phyloP scores from a whole-genome alignment of 768 basidiomycete genomes.

The Trametes villosa region DNA sequence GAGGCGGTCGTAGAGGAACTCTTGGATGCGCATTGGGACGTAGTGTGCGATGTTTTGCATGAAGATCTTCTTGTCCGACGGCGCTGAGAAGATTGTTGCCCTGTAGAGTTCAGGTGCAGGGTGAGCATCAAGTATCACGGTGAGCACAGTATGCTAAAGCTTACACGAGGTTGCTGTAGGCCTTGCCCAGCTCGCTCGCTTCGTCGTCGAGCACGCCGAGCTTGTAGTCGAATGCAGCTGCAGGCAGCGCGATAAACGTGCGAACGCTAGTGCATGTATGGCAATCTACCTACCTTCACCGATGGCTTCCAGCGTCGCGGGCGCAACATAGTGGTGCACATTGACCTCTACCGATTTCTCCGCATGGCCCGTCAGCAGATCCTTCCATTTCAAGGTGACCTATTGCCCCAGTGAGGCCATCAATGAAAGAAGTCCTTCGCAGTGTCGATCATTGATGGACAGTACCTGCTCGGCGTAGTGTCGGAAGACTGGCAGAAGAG shows the following conservation, averaged over 20 bases:
- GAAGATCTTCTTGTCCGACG: slow-evolving; percentile 50
- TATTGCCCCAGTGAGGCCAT: slow-evolving; percentile 27
- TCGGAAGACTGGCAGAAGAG: slow-evolving; percentile 28
- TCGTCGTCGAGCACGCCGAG: slow-evolving; percentile 55
- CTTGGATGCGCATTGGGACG: slow-evolving; percentile 50
- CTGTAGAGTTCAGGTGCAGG: too few species aligned
- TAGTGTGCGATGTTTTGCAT: slow-evolving; percentile 45
- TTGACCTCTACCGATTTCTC: slow-evolving; percentile 49
- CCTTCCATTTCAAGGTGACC: slow-evolving; percentile 56
- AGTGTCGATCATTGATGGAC: background rate
- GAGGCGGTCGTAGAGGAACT: slow-evolving; percentile 51
- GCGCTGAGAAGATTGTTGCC: slow-evolving; percentile 53
- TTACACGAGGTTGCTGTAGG: slow-evolving; percentile 51
- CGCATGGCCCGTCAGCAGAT: slow-evolving; percentile 48
- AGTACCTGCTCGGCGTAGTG: slow-evolving; percentile 29
- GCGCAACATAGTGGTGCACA: slow-evolving; percentile 49
- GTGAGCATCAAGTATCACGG: background rate
- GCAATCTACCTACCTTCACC: slow-evolving; percentile 36
- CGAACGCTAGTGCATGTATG: too few species aligned
- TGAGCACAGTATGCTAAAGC: background rate
- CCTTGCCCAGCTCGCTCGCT: slow-evolving; percentile 57
- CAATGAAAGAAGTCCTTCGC: background rate
- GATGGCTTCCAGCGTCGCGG: slow-evolving; percentile 44
- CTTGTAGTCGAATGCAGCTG: slow-evolving; percentile 50
- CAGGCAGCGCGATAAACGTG: background rate